Evolutionary conservation across 441 rosid species (phyloP).

Genomic region (Erysimum cheiri): DNA sequence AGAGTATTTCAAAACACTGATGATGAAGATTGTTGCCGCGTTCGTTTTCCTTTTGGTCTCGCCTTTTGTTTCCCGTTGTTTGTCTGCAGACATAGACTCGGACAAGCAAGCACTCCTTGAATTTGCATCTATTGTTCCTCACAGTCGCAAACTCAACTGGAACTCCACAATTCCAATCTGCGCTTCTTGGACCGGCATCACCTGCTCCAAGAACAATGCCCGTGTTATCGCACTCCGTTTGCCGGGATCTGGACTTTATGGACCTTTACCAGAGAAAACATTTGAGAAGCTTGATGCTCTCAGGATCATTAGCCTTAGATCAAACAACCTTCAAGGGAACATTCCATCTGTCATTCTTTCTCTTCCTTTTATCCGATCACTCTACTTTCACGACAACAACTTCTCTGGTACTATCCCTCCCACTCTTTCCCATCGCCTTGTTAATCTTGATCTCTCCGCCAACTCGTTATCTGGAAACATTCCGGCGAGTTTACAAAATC

Average conservation of each 20-base stretch:
- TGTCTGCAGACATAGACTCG: slow-evolving; percentile 54
- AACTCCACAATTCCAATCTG: slow-evolving; percentile 53
- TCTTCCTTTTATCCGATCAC: slow-evolving; percentile 60
- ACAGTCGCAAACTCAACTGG: slow-evolving; percentile 70
- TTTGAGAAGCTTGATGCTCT: slow-evolving; percentile 73
- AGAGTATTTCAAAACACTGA: slow-evolving; percentile 19
- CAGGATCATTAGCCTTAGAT: slow-evolving; percentile 68
- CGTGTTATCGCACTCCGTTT: slow-evolving; percentile 61
- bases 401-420: slow-evolving; percentile 67
- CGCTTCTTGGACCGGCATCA: slow-evolving; percentile 68
- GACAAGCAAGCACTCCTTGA: slow-evolving; percentile 69
- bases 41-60: slow-evolving; percentile 47
- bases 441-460: slow-evolving; percentile 65
- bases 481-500: slow-evolving; percentile 53
- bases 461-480: slow-evolving; percentile 64
- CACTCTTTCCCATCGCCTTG: slow-evolving; percentile 52
- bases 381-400: slow-evolving; percentile 68
- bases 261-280: slow-evolving; percentile 67
- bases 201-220: slow-evolving; percentile 52
- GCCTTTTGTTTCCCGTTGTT: slow-evolving; percentile 41
- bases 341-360: slow-evolving; percentile 65
- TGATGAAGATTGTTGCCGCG: slow-evolving; percentile 52
- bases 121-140: slow-evolving; percentile 65
- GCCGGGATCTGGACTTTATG: slow-evolving; percentile 67
- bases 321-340: slow-evolving; percentile 59